Percentiles rank a stretch among this genome's conserved stretches.
Evolutionary conservation across 306 rosid genomes (phyloP).

Genomic region (Ammopiptanthus mongolicus): DNA sequence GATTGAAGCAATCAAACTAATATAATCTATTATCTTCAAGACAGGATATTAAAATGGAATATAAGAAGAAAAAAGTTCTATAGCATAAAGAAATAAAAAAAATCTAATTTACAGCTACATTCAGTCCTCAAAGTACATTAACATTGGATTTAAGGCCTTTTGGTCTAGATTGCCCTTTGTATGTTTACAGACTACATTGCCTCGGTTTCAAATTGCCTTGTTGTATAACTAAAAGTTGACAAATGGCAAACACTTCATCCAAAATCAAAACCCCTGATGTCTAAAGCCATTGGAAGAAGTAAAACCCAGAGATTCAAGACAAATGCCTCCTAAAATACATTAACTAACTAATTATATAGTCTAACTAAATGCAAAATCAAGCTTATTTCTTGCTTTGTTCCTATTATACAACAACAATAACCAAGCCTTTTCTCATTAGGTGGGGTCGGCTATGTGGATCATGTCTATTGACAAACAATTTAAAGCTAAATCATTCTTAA

Average conservation of each 20-base stretch:
- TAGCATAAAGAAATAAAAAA: background rate
- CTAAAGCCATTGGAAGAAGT: background rate
- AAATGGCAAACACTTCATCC: background rate
- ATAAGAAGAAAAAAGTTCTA: background rate
- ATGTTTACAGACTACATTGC: background rate
- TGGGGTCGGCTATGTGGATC: no score
- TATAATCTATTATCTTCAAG: no score
- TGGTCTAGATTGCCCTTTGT: background rate
- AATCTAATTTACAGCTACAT: background rate
- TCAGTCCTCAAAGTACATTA: background rate
- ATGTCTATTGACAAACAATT: no score
- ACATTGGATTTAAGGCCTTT: background rate
- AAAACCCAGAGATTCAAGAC: background rate
- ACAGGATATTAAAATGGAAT: background rate
- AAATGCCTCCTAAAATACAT: background rate
- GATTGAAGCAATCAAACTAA: background rate
- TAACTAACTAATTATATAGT: background rate
- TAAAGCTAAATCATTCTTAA: no score
- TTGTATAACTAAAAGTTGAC: background rate
- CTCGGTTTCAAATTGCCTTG: background rate
- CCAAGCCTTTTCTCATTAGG: no score
- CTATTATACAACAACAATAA: no score
- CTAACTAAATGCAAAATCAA: constrained; percentile 1
- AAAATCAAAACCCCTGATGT: background rate
- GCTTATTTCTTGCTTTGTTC: background rate